Base-by-base conservation (phyloP, 1,139 yeast species). In the Nakaseomyces glabratus region DNA sequence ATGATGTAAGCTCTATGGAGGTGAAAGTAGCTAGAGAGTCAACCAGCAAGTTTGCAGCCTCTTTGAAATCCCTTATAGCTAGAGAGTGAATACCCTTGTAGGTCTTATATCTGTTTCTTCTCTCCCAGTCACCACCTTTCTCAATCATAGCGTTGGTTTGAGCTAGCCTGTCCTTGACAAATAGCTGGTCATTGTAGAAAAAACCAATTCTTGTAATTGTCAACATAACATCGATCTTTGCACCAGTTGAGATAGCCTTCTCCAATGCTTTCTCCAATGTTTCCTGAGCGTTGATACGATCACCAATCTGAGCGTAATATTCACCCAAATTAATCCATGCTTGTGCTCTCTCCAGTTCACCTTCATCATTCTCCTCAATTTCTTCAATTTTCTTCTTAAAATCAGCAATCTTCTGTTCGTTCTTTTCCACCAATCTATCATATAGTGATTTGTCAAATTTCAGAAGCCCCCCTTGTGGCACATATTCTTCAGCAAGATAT, bases 61-160 rank as follows among this genome's bases (percentile, higher is more conserved):
- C 93, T 20, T 65, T 65, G 52, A 93, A 93, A 52, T 85, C 77
- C 52, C 99, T 75, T 18, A 90, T 78, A 11, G 95, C 82, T 69
- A 90, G 64, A 34, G 75, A 66, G 58, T 84, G 84, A 36, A 90
- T 70, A 15, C 98, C 98, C 43, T 73, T 64, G 62, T 90, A 93
- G 6, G 97, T 85, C 64, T 93, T 90, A 66, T 74, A 85, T 49
- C 95, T 69, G 63, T 93, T 90, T 55, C 95, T 76, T 60, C 98
- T 82, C 62, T 93, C 98, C 98, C 99, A 90, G 58, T 90, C 99
- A 40, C 98, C 98, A 35, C 98, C 98, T 52, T 85, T 81, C 51
- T 90, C 98, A 52, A 90, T 85, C 55, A 84, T 66, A 28, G 65
- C 57, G 52, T 81, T 76, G 25, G 80, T 75, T 47, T 78, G 78